A percentile compares a stretch with the other conserved stretches of the same genome.
Conservation (phyloP, 176 grass and related monocot species). For the Chloris gayana region DNA sequence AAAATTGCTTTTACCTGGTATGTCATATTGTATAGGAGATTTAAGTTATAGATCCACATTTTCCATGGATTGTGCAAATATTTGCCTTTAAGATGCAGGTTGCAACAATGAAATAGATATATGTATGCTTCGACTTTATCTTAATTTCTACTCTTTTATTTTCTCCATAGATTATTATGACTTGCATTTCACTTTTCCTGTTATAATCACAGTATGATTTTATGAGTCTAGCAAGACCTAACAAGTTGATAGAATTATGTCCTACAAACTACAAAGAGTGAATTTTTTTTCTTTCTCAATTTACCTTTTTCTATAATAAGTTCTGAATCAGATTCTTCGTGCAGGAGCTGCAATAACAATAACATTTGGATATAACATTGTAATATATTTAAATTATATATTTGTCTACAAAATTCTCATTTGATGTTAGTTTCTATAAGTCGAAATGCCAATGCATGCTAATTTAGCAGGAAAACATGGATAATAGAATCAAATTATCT, state of each 20-base stretch:
- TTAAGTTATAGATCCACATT: neutral
- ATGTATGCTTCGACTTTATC: neutral
- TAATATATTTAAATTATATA: constrained; percentile 26
- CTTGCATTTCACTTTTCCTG: neutral
- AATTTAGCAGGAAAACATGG: constrained; percentile 4
- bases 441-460: neutral
- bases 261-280: neutral
- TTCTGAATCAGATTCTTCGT: neutral
- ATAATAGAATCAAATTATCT: neutral
- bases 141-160: neutral
- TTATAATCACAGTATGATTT: neutral
- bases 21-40: neutral
- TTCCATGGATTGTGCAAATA: constrained; percentile 6
- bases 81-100: neutral
- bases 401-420: neutral
- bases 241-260: neutral
- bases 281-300: neutral
- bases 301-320: neutral
- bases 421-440: neutral
- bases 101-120: neutral
- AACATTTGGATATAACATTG: constrained; percentile 15
- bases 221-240: neutral
- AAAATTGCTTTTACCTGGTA: neutral
- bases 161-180: neutral
- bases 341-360: neutral